These are phyloP conservation scores for Eutrema heterophyllum DNA, from an alignment of 345 rosid species.

Conservation along the genomic window DNA sequence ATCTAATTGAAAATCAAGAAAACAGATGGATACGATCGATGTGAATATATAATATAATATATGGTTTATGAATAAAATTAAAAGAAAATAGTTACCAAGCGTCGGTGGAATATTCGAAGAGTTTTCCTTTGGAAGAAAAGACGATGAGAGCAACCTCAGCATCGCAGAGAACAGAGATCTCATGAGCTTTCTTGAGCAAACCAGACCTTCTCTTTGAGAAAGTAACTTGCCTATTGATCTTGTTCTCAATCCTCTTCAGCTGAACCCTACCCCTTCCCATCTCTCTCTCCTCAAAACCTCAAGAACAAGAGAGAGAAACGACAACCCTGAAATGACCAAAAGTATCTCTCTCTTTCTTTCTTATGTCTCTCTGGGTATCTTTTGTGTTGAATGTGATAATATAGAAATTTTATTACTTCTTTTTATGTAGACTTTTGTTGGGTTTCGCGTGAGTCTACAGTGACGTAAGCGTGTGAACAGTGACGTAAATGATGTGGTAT, in stretches of 20 bases:
- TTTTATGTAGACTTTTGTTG: conserved; percentile 12
- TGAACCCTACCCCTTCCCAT: conserved; percentile 97
- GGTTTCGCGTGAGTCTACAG: conserved; percentile 27
- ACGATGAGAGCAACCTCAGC: conserved; percentile 76
- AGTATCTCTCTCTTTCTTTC: conserved; percentile 21
- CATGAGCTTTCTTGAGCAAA: conserved; percentile 76
- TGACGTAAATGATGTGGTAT: conserved; percentile 28
- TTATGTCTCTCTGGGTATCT: conserved; percentile 34
- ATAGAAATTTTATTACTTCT: not conserved
- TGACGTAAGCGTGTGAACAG: conserved; percentile 9
- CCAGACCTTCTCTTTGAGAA: conserved; percentile 83
- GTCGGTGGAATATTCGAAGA: conserved; percentile 69
- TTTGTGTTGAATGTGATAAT: conserved; percentile 26
- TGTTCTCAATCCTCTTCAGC: conserved; percentile 89
- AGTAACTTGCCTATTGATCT: conserved; percentile 83
- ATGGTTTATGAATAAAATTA: not conserved
- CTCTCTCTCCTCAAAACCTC: conserved; percentile 15
- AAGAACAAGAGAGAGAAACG: conserved; percentile 29
- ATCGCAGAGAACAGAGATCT: conserved; percentile 85
- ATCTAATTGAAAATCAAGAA: not conserved
- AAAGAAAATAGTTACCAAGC: conserved; percentile 43
- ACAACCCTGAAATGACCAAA: conserved; percentile 25
- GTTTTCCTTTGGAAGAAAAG: conserved; percentile 83
- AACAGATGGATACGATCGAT: conserved; percentile 17
- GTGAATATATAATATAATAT: not conserved